Conservation (phyloP, 805 yeast species). For the Starmerella tilneyi region DNA sequence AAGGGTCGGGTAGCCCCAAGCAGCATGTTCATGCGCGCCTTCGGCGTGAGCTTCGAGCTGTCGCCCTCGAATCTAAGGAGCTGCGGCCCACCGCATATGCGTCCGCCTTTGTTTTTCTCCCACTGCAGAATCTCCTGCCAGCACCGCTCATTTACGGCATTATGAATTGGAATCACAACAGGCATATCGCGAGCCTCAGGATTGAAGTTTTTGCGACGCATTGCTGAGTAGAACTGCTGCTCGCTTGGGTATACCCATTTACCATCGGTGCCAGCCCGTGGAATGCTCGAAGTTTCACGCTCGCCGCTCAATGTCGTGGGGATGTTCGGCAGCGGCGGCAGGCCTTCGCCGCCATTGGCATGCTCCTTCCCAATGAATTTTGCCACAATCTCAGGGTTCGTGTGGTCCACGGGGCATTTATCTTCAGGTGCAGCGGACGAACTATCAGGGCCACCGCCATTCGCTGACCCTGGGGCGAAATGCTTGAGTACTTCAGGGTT, state of each 20-base stretch:
- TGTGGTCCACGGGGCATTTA: slow-evolving; percentile 24
- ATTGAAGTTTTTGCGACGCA: slow-evolving; percentile 81
- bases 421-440: not conserved
- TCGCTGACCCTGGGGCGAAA: too few species aligned
- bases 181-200: slow-evolving; percentile 77
- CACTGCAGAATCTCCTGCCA: slow-evolving; percentile 77
- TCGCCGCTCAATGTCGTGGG: slow-evolving; percentile 48
- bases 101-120: slow-evolving; percentile 43
- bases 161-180: slow-evolving; percentile 87
- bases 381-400: slow-evolving; percentile 20
- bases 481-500: slow-evolving; percentile 22
- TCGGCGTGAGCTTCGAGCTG: slow-evolving; percentile 71
- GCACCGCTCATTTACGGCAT: slow-evolving; percentile 83
- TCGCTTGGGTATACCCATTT: slow-evolving; percentile 96
- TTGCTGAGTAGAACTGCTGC: slow-evolving; percentile 87
- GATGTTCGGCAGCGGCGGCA: slow-evolving; percentile 24
- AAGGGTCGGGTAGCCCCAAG: slow-evolving; percentile 73
- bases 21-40: slow-evolving; percentile 60
- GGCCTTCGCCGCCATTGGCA: slow-evolving; percentile 32
- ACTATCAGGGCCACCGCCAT: too few species aligned
- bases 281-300: slow-evolving; percentile 71
- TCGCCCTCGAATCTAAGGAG: slow-evolving; percentile 85
- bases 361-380: slow-evolving; percentile 18
- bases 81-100: slow-evolving; percentile 70
- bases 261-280: slow-evolving; percentile 52